Conservation (phyloP, 179 eudicot species). For the Heliamphora pulchella region DNA sequence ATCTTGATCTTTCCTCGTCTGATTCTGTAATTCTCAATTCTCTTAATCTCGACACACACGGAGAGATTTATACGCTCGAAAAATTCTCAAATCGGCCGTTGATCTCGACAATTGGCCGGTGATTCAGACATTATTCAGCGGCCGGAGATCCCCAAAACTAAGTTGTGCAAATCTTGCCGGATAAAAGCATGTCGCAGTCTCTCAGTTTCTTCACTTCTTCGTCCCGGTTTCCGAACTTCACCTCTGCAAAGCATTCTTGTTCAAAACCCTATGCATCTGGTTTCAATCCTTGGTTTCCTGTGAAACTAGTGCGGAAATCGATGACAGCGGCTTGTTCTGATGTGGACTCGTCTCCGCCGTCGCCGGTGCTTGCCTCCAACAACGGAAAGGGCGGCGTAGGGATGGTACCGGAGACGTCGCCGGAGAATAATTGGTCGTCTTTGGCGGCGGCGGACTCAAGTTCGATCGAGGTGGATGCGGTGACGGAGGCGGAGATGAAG, state of each 20-base stretch:
- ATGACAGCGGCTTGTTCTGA: conserved; percentile 17
- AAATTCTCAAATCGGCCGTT: neutral
- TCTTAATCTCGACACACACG: neutral
- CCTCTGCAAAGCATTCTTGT: conserved; percentile 13
- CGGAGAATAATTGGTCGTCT: neutral
- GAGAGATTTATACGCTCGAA: neutral
- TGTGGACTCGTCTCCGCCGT: conserved; percentile 13
- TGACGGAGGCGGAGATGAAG: conserved; percentile 57
- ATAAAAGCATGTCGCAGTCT: conserved; percentile 32
- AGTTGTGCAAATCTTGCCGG: too few relatives aligned
- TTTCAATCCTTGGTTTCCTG: conserved; percentile 5
- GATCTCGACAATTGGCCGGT: neutral
- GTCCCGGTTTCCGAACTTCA: conserved; percentile 12
- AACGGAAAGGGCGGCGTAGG: conserved; percentile 19
- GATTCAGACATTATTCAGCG: neutral
- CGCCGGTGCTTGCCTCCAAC: neutral
- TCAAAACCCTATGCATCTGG: conserved; percentile 12
- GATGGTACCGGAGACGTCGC: neutral
- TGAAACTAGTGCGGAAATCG: neutral
- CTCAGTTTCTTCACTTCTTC: conserved; percentile 30
- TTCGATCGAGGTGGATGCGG: conserved; percentile 60
- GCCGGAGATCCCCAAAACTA: neutral
- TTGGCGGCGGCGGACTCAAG: conserved; percentile 24
- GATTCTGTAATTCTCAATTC: too few relatives aligned
- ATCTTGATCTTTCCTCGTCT: too few relatives aligned